These are phyloP conservation scores for Trifolium pratense DNA, from an alignment of 306 rosid species.

Conservation along the genomic window DNA sequence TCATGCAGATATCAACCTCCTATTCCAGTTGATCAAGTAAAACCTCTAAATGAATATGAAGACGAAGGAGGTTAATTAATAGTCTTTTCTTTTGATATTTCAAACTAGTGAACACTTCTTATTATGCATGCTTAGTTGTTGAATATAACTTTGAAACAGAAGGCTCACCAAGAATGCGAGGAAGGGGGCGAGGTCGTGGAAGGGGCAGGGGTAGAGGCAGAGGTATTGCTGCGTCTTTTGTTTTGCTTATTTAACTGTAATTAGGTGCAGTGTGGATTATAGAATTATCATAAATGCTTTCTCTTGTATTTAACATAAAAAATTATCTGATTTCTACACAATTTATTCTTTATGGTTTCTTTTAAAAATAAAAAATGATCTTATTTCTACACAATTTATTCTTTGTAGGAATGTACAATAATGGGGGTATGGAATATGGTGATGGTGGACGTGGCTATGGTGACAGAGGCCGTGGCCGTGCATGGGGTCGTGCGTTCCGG, in stretches of 20 bases:
- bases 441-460: constrained; percentile 80
- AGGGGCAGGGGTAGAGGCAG: constrained; percentile 66
- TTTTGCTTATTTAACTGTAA: constrained; percentile 20
- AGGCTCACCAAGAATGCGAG: constrained; percentile 67
- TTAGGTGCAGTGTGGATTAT: neutral
- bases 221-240: constrained; percentile 52
- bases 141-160: constrained; percentile 55
- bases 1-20: constrained; percentile 79
- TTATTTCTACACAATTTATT: neutral
- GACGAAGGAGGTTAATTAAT: constrained; percentile 75
- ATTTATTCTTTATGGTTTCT: constrained; percentile 12
- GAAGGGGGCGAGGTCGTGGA: constrained; percentile 71
- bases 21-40: constrained; percentile 80
- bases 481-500: constrained; percentile 58
- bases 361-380: constrained; percentile 12
- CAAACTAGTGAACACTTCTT: constrained; percentile 6
- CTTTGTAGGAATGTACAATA: constrained; percentile 63
- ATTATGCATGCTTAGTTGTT: neutral
- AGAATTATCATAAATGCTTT: neutral
- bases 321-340: neutral
- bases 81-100: constrained; percentile 10
- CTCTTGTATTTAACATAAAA: neutral
- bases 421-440: constrained; percentile 72
- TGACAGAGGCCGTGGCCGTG: constrained; percentile 77
- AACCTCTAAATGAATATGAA: constrained; percentile 72